Conservation (phyloP, 345 rosid genomes). For the Cardamine chenopodiifolia region DNA sequence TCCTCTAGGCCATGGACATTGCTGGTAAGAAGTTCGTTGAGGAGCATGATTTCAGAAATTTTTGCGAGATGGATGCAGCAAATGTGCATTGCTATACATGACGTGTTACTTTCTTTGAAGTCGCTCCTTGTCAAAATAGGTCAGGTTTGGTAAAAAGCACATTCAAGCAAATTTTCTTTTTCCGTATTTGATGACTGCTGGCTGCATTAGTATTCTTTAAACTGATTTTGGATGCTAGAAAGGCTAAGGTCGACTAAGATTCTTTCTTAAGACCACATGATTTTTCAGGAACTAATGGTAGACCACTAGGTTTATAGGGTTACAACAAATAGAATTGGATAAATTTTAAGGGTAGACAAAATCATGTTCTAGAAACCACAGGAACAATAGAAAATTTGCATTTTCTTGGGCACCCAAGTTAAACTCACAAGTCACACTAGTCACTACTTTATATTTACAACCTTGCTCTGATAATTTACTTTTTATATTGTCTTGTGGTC, state of each 20-base stretch:
- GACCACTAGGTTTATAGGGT: constrained; percentile 3
- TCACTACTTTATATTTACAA: neutral
- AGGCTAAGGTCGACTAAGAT: neutral
- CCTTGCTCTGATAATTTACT: neutral
- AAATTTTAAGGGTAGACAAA: neutral
- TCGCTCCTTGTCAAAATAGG: constrained; percentile 70
- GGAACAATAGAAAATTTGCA: neutral
- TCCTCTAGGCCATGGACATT: constrained; percentile 70
- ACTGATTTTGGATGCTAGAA: constrained; percentile 9
- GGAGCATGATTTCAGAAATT: constrained; percentile 90
- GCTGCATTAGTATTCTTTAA: constrained; percentile 12
- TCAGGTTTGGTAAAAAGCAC: constrained; percentile 40
- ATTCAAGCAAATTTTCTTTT: constrained; percentile 17
- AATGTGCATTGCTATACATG: constrained; percentile 82
- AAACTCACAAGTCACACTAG: neutral
- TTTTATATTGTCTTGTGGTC: neutral
- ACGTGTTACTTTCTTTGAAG: constrained; percentile 62
- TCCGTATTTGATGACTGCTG: constrained; percentile 2
- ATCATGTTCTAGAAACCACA: constrained; percentile 10
- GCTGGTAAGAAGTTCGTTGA: constrained; percentile 84
- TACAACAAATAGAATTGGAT: neutral
- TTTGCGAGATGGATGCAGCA: constrained; percentile 94
- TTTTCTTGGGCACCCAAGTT: neutral
- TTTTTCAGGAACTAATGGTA: neutral
- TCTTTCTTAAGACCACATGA: neutral